These are phyloP conservation scores for Dothideomycetidae sp. DNA, from an alignment of 2,329 filamentous ascomycete species.

Conservation along the genomic window DNA sequence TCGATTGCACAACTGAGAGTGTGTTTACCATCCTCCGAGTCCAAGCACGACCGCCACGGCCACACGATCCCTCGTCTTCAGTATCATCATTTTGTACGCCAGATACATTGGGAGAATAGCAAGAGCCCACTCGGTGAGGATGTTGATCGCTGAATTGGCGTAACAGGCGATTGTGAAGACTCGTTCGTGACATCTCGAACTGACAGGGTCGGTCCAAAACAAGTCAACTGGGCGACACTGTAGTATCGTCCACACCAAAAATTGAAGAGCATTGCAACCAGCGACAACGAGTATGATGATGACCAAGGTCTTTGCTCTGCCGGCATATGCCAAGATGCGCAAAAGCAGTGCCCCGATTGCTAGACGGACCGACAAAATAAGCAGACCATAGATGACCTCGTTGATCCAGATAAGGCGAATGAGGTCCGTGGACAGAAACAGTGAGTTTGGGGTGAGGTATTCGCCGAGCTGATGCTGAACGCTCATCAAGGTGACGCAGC, in stretches of 20 bases:
- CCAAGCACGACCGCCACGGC: slow-evolving; percentile 6
- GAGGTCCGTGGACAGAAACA: slow-evolving; percentile 2
- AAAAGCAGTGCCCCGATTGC: slow-evolving; percentile 4
- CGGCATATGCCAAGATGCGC: slow-evolving; percentile 1
- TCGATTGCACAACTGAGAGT: not conserved
- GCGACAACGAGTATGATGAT: slow-evolving; percentile 1
- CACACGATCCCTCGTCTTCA: slow-evolving; percentile 1
- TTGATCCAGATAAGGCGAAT: slow-evolving; percentile 4
- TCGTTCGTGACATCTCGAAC: not conserved
- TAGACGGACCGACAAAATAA: slow-evolving; percentile 11
- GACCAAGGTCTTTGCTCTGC: slow-evolving; percentile 1
- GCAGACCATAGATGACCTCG: slow-evolving; percentile 15
- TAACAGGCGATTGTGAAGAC: slow-evolving; percentile 6
- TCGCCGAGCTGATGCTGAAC: slow-evolving; percentile 1
- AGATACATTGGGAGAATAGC: slow-evolving; percentile 3
- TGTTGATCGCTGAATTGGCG: not conserved
- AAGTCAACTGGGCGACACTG: slow-evolving; percentile 1
- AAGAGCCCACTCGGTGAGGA: slow-evolving; percentile 5
- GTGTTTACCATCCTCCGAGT: not conserved
- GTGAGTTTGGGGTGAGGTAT: slow-evolving; percentile 1
- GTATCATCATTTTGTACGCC: slow-evolving; percentile 4
- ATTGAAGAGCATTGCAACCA: slow-evolving; percentile 1
- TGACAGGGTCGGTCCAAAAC: slow-evolving; percentile 1
- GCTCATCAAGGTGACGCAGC: slow-evolving; percentile 1
- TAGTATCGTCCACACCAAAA: slow-evolving; percentile 2